Evolutionary conservation across 257 asterid genomes (phyloP).

Genomic region (Verbena officinalis): DNA sequence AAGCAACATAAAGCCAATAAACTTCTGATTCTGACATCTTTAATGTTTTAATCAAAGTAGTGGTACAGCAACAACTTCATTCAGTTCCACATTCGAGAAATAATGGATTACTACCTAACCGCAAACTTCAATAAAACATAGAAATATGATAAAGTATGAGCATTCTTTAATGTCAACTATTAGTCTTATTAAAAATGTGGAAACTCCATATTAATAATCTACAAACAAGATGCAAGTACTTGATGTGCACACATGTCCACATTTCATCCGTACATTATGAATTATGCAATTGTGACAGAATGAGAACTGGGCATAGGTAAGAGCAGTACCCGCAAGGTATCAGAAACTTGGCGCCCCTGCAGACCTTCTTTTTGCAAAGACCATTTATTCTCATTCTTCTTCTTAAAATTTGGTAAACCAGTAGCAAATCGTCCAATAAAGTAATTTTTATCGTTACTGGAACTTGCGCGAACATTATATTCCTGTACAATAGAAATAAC

Average conservation of each 20-base stretch:
- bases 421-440: conserved; percentile 88
- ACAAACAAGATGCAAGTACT: not conserved
- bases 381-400: conserved; percentile 90
- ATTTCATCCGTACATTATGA: not conserved
- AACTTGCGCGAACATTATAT: conserved; percentile 85
- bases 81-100: conserved; percentile 15
- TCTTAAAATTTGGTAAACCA: conserved; percentile 85
- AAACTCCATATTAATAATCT: conserved; percentile 9
- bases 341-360: conserved; percentile 95
- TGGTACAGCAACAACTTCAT: conserved; percentile 14
- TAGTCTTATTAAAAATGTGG: not conserved
- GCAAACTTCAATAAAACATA: conserved; percentile 17
- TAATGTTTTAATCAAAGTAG: not conserved
- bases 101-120: not conserved
- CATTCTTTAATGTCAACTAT: conserved; percentile 7
- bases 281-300: conserved; percentile 9
- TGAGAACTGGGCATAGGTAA: conserved; percentile 14
- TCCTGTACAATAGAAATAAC: conserved; percentile 53
- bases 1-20: conserved; percentile 18
- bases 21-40: not conserved
- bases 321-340: conserved; percentile 73
- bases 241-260: not conserved
- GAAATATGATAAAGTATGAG: conserved; percentile 12
- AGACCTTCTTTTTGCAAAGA: conserved; percentile 86
- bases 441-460: conserved; percentile 76